Base-by-base conservation (phyloP, 768 basidiomycete genomes). In the Mycena albidolilacea region DNA sequence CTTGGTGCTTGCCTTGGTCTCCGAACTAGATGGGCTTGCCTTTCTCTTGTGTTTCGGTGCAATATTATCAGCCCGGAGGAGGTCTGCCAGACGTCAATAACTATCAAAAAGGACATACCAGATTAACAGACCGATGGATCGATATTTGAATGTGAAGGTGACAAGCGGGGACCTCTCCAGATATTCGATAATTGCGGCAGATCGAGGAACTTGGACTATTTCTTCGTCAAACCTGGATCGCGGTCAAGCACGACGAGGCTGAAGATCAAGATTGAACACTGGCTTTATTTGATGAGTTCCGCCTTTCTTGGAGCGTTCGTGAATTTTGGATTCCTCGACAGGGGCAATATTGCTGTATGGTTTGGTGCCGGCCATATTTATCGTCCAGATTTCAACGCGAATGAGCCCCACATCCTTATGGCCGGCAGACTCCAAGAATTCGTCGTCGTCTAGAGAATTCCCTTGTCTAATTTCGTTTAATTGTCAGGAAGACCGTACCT, bases 231-330 rank as follows among this genome's bases (percentile, higher is more conserved):
- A 75, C 60, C 70, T 75, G 43, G 38, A 61, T 48, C 35, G 15
- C 35, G 12, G n/a, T 44, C 15, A 59, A n/a, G 50, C 8, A 41
- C 41, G 11, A 19, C 17, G 9, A 17, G n/a, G 15, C 6, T 21
- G 19, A 52, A 44, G 9, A 41, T 19, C 37, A 5, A 30, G 30
- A 30, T 30, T 30, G 30, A 30, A 14, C 15, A 64, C 70, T 63
- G 9, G 35, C 71, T 75, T 75, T 37, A 67, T 70, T 44, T 75
- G 74, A 44, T 75, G 74, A 38, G 63, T 60, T 5, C 46, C 71
- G 19, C 59, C 68, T 35, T 75, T 75, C 17, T 72, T 75, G 7
- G 71, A 48, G 43, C 74, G 74, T 41, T 75, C 74, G 48, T 75
- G 74, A 9, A 75, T 61, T 43, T 72, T 72, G 10, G 68, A 50